Base-by-base conservation (phyloP, 169 alveolate genomes). In the Plasmodium gonderi region DNA sequence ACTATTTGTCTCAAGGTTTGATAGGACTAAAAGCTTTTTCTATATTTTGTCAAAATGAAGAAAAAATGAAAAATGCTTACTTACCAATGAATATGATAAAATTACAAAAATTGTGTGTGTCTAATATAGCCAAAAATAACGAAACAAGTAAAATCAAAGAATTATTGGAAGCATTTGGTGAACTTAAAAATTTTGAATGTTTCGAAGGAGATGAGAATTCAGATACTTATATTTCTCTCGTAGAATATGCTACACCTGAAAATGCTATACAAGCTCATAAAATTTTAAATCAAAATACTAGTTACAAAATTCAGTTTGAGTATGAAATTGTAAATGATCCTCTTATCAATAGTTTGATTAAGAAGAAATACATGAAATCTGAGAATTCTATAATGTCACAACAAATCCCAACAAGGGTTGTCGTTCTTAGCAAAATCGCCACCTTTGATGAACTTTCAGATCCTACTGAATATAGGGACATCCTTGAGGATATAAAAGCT, bases 371-470 rank as follows among this genome's bases (percentile, higher is more conserved):
- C 47, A 68, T 76, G 81, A 75, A 78, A 11, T 72, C 77, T 1
- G 93, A 89, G 20, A 90, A 91, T 45, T 45, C 91, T 0, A 81
- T 95, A 4, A 80, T 95, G 2, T n/a, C 92, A 1, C 92, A 92
- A 12, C 96, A 95, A 33, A 94, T 93, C 2, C 96, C 97, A 26
- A 95, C 96, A 14, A 91, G 94, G 49, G 95, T 92, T 0, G 90
- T 96, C 3, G 91, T 96, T 64, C 96, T 96, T 23, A 91, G 95
- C 67, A 95, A 94, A 81, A 95, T 96, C 36, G 96, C 96, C 23
- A 94, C 97, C 0, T 94, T 95, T 1, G 97, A 95, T n/a, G 98
- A 96, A 49, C 95, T 96, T 0, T 72, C 91, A 0, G 97, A 96
- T 74, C 94, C 93, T 29, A 92, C 75, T n/a, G 98, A 96, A 75